Evolutionary conservation across 2,329 filamentous ascomycete genomes (phyloP), one percentile per base, ranked within the genome.

Genomic region (Trichoderma polysporum): DNA sequence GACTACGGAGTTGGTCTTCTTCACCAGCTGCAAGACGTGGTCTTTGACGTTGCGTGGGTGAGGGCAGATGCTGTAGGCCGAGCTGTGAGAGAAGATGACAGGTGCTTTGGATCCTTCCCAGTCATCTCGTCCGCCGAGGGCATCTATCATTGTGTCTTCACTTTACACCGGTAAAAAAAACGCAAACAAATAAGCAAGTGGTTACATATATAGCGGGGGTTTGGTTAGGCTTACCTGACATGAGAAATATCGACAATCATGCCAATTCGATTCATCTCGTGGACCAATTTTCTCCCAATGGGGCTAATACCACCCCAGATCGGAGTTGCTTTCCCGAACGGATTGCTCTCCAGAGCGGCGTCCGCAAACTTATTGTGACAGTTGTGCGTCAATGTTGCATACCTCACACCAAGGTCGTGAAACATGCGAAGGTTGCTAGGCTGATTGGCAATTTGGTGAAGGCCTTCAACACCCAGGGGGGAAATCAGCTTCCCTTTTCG

Each of bases 191-290:
- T 7, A 13, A 64, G 61, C n/a, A 25, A 1, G 10, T 29, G 50
- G 12, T 3, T 4, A 12, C 8, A 31, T 13, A 27, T 15, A 33
- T n/a, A 13, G 10, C 1, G 31, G 68, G 9, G 50, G 19, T 1
- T 33, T 41, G 22, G 22, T 12, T 50, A 62, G 47, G 64, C 71
- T 63, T 66, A 79, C 79, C 79, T 87, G 4, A 83, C 82, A 77
- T 97, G 94, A 7, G 91, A 86, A 39, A 97, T 83, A 75, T 97
- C 94, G 47, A 98, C 91, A n/a, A 97, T 88, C 89, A 97, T 93
- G 29, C 94, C 94, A 2, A 97, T 82, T 3, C 94, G 87, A 76
- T 97, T 98, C 94, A 98, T 97, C 81, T 98, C 94, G 39, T 83
- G 83, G 52, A 98, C 83, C 0, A 97, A 79, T 13, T 83, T 76